phyloP scores from a whole-genome alignment of 495 filamentous ascomycete genomes.

The Staphylotrichum longicolle region DNA sequence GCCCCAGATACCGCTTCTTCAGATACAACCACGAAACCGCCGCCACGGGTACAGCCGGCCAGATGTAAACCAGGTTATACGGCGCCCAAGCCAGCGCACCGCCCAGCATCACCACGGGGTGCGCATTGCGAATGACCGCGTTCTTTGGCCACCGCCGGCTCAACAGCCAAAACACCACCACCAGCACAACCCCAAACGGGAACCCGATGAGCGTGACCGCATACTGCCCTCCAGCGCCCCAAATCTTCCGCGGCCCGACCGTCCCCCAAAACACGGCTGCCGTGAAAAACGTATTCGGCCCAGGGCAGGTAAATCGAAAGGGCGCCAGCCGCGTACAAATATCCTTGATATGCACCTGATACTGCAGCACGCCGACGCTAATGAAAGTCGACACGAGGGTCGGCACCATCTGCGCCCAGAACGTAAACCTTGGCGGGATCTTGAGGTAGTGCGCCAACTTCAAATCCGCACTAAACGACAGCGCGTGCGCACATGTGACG shows the following conservation, averaged over 20 bases:
- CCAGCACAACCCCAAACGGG: conserved; percentile 38
- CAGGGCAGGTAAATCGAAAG: conserved; percentile 42
- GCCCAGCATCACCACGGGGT: conserved; percentile 41
- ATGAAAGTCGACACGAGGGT: conserved; percentile 43
- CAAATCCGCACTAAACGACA: conserved; percentile 41
- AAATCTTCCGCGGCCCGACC: conserved; percentile 45
- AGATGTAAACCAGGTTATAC: conserved; percentile 40
- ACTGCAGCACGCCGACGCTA: conserved; percentile 42
- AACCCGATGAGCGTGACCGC: conserved; percentile 39
- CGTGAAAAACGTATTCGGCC: conserved; percentile 46
- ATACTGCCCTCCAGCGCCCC: conserved; percentile 40
- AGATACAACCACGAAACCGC: conserved; percentile 41
- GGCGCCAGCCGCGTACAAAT: conserved; percentile 43
- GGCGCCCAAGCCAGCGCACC: conserved; percentile 39
- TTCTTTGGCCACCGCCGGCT: conserved; percentile 34
- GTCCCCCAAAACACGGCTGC: conserved; percentile 48
- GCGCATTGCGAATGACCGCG: conserved; percentile 37
- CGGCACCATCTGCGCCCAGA: conserved; percentile 45
- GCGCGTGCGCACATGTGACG: conserved; percentile 42
- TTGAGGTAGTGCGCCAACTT: conserved; percentile 48
- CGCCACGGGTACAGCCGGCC: conserved; percentile 42
- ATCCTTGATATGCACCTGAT: conserved; percentile 39
- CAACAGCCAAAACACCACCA: conserved; percentile 34
- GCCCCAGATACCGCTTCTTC: conserved; percentile 35
- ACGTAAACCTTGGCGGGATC: conserved; percentile 44